These are phyloP conservation scores for Hypocreales sp. DNA, from an alignment of 2,329 filamentous ascomycete species.

Conservation along the genomic window DNA sequence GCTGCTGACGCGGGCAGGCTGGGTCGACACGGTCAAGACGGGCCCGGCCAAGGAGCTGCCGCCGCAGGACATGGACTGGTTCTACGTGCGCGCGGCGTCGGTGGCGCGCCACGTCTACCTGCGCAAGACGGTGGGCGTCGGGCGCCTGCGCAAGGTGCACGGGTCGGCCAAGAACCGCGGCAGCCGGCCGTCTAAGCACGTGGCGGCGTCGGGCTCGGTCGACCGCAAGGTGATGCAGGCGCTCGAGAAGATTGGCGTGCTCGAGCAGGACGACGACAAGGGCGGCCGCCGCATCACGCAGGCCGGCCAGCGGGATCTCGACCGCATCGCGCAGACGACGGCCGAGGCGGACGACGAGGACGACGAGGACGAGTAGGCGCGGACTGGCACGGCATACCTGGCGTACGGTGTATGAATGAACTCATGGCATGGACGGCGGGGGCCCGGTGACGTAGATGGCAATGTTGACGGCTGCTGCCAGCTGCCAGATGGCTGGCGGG, in stretches of 20 bases:
- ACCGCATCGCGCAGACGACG: constrained; percentile 78
- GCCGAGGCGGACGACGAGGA: constrained; percentile 57
- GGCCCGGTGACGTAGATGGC: too few species aligned
- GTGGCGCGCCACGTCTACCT: constrained; percentile 98
- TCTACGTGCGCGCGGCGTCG: constrained; percentile 76
- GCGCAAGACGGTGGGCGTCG: constrained; percentile 97
- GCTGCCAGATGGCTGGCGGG: too few species aligned
- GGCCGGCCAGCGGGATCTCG: constrained; percentile 96
- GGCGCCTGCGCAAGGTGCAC: constrained; percentile 93
- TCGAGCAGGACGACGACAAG: constrained; percentile 97
- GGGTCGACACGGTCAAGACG: constrained; percentile 99
- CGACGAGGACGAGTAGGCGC: constrained; percentile 48
- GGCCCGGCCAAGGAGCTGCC: constrained; percentile 93
- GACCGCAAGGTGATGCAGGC: constrained; percentile 97
- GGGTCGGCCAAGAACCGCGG: constrained; percentile 96
- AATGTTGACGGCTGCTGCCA: too few species aligned
- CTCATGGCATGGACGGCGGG: too few species aligned
- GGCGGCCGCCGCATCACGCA: constrained; percentile 97
- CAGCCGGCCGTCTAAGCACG: constrained; percentile 79
- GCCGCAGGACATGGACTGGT: constrained; percentile 98
- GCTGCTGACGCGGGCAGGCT: constrained; percentile 44
- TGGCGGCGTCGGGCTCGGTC: constrained; percentile 85
- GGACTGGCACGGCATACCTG: constrained; percentile 10
- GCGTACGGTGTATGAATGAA: constrained; percentile 26
- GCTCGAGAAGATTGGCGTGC: constrained; percentile 97